Conservation (phyloP, 2,329 filamentous ascomycete species). For the Colletotrichum cuscutae region DNA sequence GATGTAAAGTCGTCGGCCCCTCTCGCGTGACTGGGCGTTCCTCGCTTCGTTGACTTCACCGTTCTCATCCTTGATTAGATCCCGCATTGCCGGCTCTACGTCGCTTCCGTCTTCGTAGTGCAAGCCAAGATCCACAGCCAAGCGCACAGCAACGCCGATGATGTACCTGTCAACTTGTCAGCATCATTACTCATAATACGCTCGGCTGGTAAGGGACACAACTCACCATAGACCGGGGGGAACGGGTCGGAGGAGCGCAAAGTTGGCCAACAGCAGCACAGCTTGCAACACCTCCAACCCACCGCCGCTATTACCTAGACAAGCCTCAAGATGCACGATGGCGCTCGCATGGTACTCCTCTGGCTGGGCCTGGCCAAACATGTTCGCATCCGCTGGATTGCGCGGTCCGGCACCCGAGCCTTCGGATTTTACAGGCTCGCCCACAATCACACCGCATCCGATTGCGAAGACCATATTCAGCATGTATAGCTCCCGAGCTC, state of each 20-base stretch:
- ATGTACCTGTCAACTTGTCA: slow-evolving; percentile 72
- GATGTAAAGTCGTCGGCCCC: slow-evolving; percentile 80
- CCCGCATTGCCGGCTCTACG: slow-evolving; percentile 64
- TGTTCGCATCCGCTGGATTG: slow-evolving; percentile 41
- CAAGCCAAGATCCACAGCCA: slow-evolving; percentile 90
- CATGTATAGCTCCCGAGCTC: slow-evolving; percentile 87
- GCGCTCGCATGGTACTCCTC: slow-evolving; percentile 97
- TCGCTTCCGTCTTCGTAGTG: slow-evolving; percentile 90
- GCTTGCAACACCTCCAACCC: slow-evolving; percentile 92
- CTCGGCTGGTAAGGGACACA: background rate
- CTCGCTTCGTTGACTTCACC: slow-evolving; percentile 36
- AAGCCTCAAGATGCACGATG: slow-evolving; percentile 89
- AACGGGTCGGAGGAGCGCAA: slow-evolving; percentile 89
- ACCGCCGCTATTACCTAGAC: slow-evolving; percentile 86
- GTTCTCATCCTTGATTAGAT: slow-evolving; percentile 44
- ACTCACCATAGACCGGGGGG: slow-evolving; percentile 87
- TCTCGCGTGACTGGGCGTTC: slow-evolving; percentile 54
- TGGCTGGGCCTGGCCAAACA: slow-evolving; percentile 72
- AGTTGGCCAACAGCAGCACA: slow-evolving; percentile 89
- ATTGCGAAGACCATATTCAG: slow-evolving; percentile 98
- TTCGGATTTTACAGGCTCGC: slow-evolving; percentile 64
- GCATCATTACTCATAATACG: background rate
- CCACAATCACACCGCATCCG: slow-evolving; percentile 91
- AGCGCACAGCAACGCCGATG: slow-evolving; percentile 88
- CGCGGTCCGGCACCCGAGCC: slow-evolving; percentile 45